Evolutionary conservation across 2,329 filamentous ascomycete species (phyloP).

Genomic region (Penicillium sp.): DNA sequence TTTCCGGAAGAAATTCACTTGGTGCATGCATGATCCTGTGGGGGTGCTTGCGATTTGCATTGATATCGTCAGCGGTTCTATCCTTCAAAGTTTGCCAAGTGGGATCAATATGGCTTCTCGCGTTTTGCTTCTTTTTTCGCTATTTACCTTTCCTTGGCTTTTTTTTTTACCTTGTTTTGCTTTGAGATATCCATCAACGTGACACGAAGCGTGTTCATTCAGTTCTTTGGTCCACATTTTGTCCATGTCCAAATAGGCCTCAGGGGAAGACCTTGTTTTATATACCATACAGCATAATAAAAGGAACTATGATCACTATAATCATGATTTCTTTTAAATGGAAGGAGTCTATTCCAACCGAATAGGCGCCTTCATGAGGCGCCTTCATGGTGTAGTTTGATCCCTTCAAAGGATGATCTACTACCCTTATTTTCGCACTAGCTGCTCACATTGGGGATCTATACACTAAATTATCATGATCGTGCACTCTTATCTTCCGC

Average conservation of each 20-base stretch:
- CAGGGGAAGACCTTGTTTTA: not conserved
- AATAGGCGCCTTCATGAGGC: not conserved
- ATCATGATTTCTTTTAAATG: too few relatives aligned
- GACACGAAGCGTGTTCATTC: not conserved
- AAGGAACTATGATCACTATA: not conserved
- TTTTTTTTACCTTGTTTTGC: not conserved
- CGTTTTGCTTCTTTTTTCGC: not conserved
- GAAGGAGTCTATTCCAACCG: too few relatives aligned
- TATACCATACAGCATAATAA: not conserved
- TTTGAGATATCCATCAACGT: constrained; percentile 4
- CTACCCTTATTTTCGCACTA: too few relatives aligned
- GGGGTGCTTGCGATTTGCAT: not conserved
- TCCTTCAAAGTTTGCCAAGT: not conserved
- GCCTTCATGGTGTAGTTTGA: not conserved
- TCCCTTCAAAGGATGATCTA: not conserved
- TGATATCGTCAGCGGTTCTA: not conserved
- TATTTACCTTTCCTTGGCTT: not conserved
- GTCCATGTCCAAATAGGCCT: not conserved
- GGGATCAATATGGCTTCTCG: not conserved
- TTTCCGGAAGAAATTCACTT: not conserved
- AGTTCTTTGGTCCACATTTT: not conserved
- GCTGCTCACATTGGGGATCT: not conserved
- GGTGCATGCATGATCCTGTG: not conserved
- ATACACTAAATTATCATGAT: not conserved
- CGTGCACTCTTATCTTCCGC: not conserved